phyloP scores from a whole-genome alignment of 805 yeast species.

The Candida silvatica region DNA sequence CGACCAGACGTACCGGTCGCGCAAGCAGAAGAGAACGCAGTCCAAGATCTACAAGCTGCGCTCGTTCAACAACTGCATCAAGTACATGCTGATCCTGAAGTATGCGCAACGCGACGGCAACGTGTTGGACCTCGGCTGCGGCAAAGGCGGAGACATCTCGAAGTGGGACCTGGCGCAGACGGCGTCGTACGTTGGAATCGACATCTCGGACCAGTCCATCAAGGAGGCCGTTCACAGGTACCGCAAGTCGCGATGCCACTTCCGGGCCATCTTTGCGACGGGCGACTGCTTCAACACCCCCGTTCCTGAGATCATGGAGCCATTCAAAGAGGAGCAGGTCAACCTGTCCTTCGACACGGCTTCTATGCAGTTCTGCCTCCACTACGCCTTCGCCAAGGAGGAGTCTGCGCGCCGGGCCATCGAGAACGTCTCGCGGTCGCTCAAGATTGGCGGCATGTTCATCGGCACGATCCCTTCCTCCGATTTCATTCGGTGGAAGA shows the following conservation, averaged over 20 bases:
- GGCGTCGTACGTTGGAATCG: constrained; percentile 80
- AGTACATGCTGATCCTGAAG: constrained; percentile 74
- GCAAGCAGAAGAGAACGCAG: constrained; percentile 49
- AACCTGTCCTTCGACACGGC: constrained; percentile 81
- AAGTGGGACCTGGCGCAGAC: constrained; percentile 76
- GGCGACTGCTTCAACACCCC: constrained; percentile 84
- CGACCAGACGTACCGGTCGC: constrained; percentile 66
- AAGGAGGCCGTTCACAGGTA: constrained; percentile 78
- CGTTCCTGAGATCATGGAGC: constrained; percentile 56
- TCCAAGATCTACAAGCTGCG: constrained; percentile 84
- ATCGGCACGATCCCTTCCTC: constrained; percentile 93
- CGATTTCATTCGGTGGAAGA: constrained; percentile 66
- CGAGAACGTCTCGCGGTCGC: constrained; percentile 64
- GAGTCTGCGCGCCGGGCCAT: constrained; percentile 66
- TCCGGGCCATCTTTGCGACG: constrained; percentile 66
- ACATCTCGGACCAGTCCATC: constrained; percentile 83
- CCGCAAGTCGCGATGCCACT: constrained; percentile 35
- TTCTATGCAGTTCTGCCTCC: constrained; percentile 86
- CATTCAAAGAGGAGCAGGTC: constrained; percentile 47
- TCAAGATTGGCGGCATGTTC: constrained; percentile 78
- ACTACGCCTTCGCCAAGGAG: constrained; percentile 89
- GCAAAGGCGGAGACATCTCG: constrained; percentile 94
- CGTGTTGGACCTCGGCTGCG: constrained; percentile 88
- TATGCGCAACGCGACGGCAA: constrained; percentile 45
- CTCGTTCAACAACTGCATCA: constrained; percentile 86